Evolutionary conservation across 2,329 filamentous ascomycete species (phyloP), one percentile per base, ranked within the genome.

Genomic region (Arthrobotrys entomopaga): DNA sequence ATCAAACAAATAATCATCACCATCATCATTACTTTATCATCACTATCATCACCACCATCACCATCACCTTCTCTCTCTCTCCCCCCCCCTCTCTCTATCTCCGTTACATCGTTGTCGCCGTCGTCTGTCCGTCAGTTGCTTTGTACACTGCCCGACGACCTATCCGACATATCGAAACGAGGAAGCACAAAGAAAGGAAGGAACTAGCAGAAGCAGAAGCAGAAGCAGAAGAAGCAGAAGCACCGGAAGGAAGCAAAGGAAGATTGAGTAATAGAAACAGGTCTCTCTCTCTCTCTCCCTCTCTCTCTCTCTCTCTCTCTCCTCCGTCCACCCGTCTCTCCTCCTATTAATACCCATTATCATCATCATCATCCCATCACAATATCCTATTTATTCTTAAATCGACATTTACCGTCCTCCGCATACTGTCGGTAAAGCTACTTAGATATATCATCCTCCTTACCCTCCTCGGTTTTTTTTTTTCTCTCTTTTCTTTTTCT

Each of bases 31-130:
- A 29, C 26, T 34, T 15, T 43, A 22, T 50, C 58, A 52, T 20
- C 58, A 42, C 2, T 26, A 61, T 19, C 57, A 52, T 7, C n/a
- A 52, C 48, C 48, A 52, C n/a, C 48, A 52, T 16, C 48, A 24
- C 48, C 48, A 26, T 7, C 48, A 24, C 22, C 48, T 24, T 20
- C 7, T 46, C 42, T 46, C 42, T 13, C n/a, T 13, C 42, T 46
- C 2, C 5, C 42, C 7, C 42, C 38, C 49, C 20, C 19, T 52
- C n/a, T n/a, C n/a, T n/a, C n/a, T n/a, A 34, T 34, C 29, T 34
- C 29, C 29, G 29, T n/a, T 34, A 34, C 10, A 34, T 34, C 29
- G 29, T 34, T 10, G 29, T 34, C 29, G 6, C 10, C 29, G 29
- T 34, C 29, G 29, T 34, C 6, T 10, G 29, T 34, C 29, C 29